These are phyloP conservation scores for Mycena latifolia DNA, from an alignment of 768 basidiomycete species.

Conservation along the genomic window DNA sequence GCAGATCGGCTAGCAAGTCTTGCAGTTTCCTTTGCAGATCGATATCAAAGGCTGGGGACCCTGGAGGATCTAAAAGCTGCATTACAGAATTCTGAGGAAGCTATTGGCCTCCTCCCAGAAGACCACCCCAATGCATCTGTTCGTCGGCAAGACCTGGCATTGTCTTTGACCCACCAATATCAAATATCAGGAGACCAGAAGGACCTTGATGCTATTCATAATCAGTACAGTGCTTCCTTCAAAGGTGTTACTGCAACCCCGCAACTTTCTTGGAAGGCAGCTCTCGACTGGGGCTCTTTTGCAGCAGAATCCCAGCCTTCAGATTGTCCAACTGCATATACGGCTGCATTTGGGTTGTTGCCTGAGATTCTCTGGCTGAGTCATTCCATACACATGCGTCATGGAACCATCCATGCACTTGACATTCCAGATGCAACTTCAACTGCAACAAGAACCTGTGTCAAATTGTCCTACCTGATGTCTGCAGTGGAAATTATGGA, in stretches of 20 bases:
- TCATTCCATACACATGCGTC: neutral
- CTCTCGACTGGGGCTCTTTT: neutral
- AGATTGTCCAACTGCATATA: neutral
- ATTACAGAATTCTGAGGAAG: no score
- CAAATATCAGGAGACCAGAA: neutral
- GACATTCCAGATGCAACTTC: neutral
- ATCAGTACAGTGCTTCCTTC: neutral
- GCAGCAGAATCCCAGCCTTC: neutral
- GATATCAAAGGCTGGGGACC: no score
- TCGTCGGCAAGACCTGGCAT: neutral
- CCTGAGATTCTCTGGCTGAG: conserved; percentile 5
- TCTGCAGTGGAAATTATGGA: conserved; percentile 2
- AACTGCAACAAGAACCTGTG: neutral
- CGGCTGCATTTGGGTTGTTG: neutral
- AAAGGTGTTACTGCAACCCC: neutral
- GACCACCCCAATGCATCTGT: no score
- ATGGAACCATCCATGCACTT: neutral
- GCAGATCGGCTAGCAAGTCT: no score
- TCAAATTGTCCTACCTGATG: neutral
- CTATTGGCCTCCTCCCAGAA: no score
- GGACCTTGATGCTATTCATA: neutral
- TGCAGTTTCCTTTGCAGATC: no score
- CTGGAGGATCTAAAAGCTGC: no score
- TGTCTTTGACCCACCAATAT: neutral
- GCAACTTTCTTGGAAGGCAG: neutral